Conservation (phyloP, 768 basidiomycete genomes). For the Polyporus arcularius region DNA sequence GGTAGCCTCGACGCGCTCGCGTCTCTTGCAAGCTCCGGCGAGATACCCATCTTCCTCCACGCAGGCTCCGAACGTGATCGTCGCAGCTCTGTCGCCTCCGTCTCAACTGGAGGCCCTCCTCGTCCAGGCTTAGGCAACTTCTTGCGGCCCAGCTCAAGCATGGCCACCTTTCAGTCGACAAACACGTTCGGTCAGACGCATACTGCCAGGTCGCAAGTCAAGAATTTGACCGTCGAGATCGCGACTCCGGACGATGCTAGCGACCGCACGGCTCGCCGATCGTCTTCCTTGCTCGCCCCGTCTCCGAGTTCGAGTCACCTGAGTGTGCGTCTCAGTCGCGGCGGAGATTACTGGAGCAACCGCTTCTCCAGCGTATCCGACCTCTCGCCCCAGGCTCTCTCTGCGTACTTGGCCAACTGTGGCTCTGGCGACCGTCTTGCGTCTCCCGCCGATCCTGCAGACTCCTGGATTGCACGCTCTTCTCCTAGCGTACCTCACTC, state of each 20-base stretch:
- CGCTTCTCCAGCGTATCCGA: conserved; percentile 14
- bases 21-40: conserved; percentile 25
- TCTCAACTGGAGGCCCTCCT: conserved; percentile 2
- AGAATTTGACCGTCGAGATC: neutral
- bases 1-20: conserved; percentile 20
- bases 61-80: neutral
- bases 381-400: conserved; percentile 18
- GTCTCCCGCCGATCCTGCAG: neutral
- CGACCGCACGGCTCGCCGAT: conserved; percentile 1
- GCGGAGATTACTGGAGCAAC: conserved; percentile 18
- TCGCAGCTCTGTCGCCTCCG: neutral
- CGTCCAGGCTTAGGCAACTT: neutral
- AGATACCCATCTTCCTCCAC: conserved; percentile 30
- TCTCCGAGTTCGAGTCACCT: neutral
- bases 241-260: neutral
- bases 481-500: neutral
- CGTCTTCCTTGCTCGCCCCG: neutral
- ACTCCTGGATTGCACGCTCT: neutral
- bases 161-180: conserved; percentile 19
- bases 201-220: neutral
- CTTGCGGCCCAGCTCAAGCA: conserved; percentile 18
- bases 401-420: conserved; percentile 14
- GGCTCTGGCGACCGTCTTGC: conserved; percentile 1
- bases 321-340: neutral
- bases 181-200: conserved; percentile 23